Evolutionary conservation across 495 filamentous ascomycete species (phyloP).

Genomic region (Neurospora cerealis): DNA sequence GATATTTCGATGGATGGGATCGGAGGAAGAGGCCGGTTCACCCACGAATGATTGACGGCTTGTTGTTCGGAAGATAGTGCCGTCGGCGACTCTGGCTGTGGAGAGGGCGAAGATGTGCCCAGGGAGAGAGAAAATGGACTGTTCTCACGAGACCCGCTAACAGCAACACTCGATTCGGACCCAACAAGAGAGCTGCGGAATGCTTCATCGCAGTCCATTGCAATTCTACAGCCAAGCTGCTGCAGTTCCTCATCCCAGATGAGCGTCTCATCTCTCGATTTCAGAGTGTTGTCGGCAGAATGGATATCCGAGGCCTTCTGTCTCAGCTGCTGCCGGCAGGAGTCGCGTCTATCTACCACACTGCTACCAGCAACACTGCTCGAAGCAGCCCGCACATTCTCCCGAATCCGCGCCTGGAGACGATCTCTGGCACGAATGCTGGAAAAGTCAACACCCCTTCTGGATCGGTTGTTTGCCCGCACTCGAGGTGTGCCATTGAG

Average conservation of each 20-base stretch:
- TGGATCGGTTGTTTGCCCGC: slow-evolving; percentile 52
- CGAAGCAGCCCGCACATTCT: slow-evolving; percentile 7
- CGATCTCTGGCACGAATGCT: slow-evolving; percentile 22
- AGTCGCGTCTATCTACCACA: not conserved
- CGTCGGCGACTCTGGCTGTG: not conserved
- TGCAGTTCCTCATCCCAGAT: slow-evolving; percentile 41
- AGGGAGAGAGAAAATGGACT: slow-evolving; percentile 21
- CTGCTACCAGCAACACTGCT: slow-evolving; percentile 16
- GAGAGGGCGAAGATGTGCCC: slow-evolving; percentile 1
- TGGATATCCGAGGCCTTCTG: not conserved
- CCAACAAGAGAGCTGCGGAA: slow-evolving; percentile 64
- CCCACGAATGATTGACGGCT: slow-evolving; percentile 14
- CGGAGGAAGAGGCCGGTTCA: slow-evolving; percentile 38
- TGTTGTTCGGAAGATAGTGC: not conserved
- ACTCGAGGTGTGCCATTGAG: slow-evolving; percentile 37
- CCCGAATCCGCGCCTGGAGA: slow-evolving; percentile 7
- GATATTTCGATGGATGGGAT: slow-evolving; percentile 30
- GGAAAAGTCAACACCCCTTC: slow-evolving; percentile 74
- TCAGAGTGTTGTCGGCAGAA: not conserved
- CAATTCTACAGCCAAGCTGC: slow-evolving; percentile 37
- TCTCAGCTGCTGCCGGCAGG: not conserved
- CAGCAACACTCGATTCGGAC: slow-evolving; percentile 19
- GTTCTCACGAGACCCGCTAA: slow-evolving; percentile 9
- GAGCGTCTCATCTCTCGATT: slow-evolving; percentile 11
- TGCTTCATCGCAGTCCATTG: slow-evolving; percentile 54